Conservation (phyloP, 2,329 filamentous ascomycete species). For the Fusarium circinatum region DNA sequence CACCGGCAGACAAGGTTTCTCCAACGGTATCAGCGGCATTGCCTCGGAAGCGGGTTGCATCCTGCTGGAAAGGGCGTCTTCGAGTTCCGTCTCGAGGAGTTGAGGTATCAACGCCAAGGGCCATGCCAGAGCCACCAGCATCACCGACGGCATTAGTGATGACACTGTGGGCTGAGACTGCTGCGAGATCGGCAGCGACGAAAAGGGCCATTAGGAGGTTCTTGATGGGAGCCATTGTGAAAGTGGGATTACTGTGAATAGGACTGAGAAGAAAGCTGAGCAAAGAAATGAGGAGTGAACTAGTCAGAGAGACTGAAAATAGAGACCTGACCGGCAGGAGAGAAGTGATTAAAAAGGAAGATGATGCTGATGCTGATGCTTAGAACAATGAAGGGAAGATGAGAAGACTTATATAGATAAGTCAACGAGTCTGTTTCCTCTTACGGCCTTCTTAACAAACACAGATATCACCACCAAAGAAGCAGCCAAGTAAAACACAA, state of each 20-base stretch:
- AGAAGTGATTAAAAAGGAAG: background rate
- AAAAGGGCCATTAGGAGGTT: slow-evolving; percentile 6
- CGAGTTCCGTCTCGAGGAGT: slow-evolving; percentile 71
- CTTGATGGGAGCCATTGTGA: slow-evolving; percentile 13
- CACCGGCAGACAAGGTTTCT: background rate
- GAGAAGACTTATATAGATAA: slow-evolving; percentile 1
- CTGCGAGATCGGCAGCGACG: slow-evolving; percentile 11
- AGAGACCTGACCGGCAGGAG: slow-evolving; percentile 21
- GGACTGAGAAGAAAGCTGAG: no score
- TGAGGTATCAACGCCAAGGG: slow-evolving; percentile 59
- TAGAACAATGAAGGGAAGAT: background rate
- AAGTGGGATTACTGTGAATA: background rate
- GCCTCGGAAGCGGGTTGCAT: slow-evolving; percentile 54
- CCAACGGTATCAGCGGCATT: background rate
- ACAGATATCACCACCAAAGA: background rate
- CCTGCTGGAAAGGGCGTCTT: slow-evolving; percentile 71
- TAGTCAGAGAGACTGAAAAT: background rate
- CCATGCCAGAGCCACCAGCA: slow-evolving; percentile 65
- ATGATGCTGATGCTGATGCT: slow-evolving; percentile 1
- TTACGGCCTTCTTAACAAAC: background rate
- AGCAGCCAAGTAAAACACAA: background rate
- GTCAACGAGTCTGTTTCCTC: background rate
- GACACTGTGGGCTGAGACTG: slow-evolving; percentile 2
- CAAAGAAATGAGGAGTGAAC: background rate
- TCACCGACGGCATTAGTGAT: slow-evolving; percentile 58